phyloP scores from a whole-genome alignment of 441 rosid species.

The Isatis lusitanica region DNA sequence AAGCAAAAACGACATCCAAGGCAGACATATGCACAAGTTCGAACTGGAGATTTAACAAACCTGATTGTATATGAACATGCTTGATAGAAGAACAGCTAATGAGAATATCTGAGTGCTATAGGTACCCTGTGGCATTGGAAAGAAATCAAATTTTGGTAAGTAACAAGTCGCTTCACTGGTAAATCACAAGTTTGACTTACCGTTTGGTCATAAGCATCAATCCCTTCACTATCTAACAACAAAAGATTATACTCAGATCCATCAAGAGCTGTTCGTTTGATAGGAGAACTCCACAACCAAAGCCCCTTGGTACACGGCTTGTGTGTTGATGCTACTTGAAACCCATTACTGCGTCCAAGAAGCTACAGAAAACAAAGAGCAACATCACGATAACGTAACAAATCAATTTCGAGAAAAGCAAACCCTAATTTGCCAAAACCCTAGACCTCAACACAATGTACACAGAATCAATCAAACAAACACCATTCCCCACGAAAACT shows the following conservation, averaged over 20 bases:
- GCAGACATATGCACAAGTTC: background rate
- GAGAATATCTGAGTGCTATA: slow-evolving; percentile 99
- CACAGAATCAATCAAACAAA: slow-evolving; percentile 33
- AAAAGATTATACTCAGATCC: slow-evolving; percentile 90
- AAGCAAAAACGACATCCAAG: slow-evolving; percentile 1
- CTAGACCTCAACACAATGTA: slow-evolving; percentile 23
- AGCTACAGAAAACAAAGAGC: slow-evolving; percentile 50
- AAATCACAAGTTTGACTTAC: slow-evolving; percentile 44
- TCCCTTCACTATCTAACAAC: slow-evolving; percentile 92
- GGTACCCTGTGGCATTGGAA: slow-evolving; percentile 65
- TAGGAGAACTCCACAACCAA: slow-evolving; percentile 97
- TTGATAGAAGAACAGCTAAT: slow-evolving; percentile 91
- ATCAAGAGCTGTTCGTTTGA: slow-evolving; percentile 90
- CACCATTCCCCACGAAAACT: background rate
- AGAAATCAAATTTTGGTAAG: background rate
- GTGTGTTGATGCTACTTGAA: slow-evolving; percentile 96
- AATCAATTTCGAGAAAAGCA: slow-evolving; percentile 9
- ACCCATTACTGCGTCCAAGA: slow-evolving; percentile 96
- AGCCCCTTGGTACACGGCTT: slow-evolving; percentile 98
- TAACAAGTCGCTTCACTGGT: background rate
- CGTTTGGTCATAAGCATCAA: slow-evolving; percentile 96
- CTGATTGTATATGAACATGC: slow-evolving; percentile 98
- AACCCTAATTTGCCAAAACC: slow-evolving; percentile 24
- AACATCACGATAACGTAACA: background rate
- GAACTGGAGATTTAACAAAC: slow-evolving; percentile 38